Conservation (phyloP, 2,329 filamentous ascomycete genomes). For the Fusarium algeriense region DNA sequence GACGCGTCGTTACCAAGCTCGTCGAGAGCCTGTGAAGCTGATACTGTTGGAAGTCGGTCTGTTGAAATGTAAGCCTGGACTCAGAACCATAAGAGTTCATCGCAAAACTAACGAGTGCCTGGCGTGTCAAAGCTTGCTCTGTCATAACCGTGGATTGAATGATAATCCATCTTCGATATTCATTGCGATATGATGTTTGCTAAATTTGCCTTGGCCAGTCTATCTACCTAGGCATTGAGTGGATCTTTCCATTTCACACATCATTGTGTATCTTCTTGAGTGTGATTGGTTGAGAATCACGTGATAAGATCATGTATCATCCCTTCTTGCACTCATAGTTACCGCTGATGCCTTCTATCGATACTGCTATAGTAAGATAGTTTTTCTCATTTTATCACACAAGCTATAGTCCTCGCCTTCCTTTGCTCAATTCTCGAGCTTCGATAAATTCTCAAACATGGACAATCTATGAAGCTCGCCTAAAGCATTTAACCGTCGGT, state of each 20-base stretch:
- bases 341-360: background rate
- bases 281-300: slow-evolving; percentile 27
- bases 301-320: slow-evolving; percentile 13
- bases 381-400: background rate
- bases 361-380: background rate
- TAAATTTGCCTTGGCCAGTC: slow-evolving; percentile 25
- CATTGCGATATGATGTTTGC: slow-evolving; percentile 37
- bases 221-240: slow-evolving; percentile 19
- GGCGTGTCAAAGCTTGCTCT: slow-evolving; percentile 70
- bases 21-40: slow-evolving; percentile 78
- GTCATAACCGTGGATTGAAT: slow-evolving; percentile 70
- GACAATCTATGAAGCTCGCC: slow-evolving; percentile 26
- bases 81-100: slow-evolving; percentile 3
- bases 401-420: background rate
- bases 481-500: slow-evolving; percentile 24
- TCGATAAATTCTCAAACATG: slow-evolving; percentile 3
- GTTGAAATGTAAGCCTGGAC: slow-evolving; percentile 28
- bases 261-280: background rate
- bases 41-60: slow-evolving; percentile 84
- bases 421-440: slow-evolving; percentile 4
- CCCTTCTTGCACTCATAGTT: background rate
- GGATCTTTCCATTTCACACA: slow-evolving; percentile 14
- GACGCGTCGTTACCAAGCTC: slow-evolving; percentile 65
- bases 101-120: slow-evolving; percentile 61
- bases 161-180: slow-evolving; percentile 65